Percentiles rank a stretch among this genome's conserved stretches.
Evolutionary conservation across 2,329 filamentous ascomycete genomes (phyloP).

Genomic region (Botryosphaeria dothidea): DNA sequence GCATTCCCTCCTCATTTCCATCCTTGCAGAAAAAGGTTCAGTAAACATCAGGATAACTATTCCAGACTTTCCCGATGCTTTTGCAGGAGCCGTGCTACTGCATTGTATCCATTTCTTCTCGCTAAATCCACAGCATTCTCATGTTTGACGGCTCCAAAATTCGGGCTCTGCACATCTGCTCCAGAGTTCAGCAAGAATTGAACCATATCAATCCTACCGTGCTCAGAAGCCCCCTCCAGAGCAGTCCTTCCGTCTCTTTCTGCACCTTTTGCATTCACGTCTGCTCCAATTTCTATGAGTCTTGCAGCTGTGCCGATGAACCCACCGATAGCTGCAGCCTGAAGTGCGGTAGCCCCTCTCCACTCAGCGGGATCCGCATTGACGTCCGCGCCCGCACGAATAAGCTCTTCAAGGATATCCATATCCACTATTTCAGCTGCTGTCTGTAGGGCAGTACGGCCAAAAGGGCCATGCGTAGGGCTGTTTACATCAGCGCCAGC

Average conservation of each 20-base stretch:
- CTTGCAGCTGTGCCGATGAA: constrained; percentile 26
- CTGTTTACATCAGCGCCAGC: neutral
- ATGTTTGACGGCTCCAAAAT: neutral
- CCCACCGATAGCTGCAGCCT: constrained; percentile 29
- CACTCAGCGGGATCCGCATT: constrained; percentile 11
- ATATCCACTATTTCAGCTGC: neutral
- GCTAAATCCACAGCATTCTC: neutral
- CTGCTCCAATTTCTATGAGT: constrained; percentile 25
- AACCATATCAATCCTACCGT: constrained; percentile 32
- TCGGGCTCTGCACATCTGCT: constrained; percentile 10
- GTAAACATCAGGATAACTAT: too few species aligned
- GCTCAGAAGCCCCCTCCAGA: constrained; percentile 31
- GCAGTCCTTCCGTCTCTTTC: constrained; percentile 27
- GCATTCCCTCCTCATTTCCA: too few species aligned
- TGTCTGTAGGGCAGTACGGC: neutral
- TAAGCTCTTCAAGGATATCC: constrained; percentile 21
- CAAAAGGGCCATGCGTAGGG: neutral
- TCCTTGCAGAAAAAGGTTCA: too few species aligned
- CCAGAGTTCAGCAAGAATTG: constrained; percentile 30
- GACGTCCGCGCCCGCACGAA: constrained; percentile 16
- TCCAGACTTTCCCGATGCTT: neutral
- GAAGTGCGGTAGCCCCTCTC: constrained; percentile 29
- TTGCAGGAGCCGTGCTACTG: neutral
- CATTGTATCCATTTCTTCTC: neutral
- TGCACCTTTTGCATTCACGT: constrained; percentile 26